phyloP scores from a whole-genome alignment of 805 yeast genomes.

The Ogataea kodamae region DNA sequence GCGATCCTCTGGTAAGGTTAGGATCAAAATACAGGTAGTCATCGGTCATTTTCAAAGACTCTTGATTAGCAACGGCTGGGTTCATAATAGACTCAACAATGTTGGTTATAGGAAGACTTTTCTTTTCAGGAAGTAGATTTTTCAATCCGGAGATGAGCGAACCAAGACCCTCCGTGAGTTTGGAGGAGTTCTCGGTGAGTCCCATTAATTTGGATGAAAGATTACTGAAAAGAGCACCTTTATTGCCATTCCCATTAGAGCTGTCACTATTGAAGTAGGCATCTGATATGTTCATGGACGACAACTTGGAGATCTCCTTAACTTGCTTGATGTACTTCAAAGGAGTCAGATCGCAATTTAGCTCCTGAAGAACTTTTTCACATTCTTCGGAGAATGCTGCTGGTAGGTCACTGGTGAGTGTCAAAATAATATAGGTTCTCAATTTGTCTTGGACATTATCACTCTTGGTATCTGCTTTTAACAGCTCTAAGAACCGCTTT shows the following conservation, averaged over 20 bases:
- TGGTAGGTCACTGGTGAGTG: constrained; percentile 51
- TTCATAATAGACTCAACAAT: constrained; percentile 91
- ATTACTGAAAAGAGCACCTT: constrained; percentile 60
- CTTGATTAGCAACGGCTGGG: constrained; percentile 61
- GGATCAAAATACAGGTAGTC: constrained; percentile 92
- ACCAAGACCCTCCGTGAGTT: constrained; percentile 83
- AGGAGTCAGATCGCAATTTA: constrained; percentile 60
- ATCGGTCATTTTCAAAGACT: constrained; percentile 72
- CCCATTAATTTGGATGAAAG: constrained; percentile 76
- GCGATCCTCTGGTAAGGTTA: constrained; percentile 78
- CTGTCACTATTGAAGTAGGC: constrained; percentile 28
- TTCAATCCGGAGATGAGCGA: constrained; percentile 84
- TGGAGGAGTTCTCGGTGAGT: constrained; percentile 62
- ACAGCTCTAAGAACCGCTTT: constrained; percentile 56
- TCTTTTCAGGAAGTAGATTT: constrained; percentile 81
- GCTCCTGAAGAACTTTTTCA: constrained; percentile 54
- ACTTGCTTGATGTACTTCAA: constrained; percentile 73
- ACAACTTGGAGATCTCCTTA: constrained; percentile 68
- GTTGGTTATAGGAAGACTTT: constrained; percentile 83
- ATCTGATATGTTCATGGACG: constrained; percentile 36
- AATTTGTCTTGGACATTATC: constrained; percentile 67
- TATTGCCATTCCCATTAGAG: constrained; percentile 31
- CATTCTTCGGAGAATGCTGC: constrained; percentile 51
- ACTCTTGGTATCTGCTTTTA: constrained; percentile 53
- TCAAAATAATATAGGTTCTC: constrained; percentile 82